Conservation (phyloP, 345 rosid genomes). For the Arabidopsis arenosa region DNA sequence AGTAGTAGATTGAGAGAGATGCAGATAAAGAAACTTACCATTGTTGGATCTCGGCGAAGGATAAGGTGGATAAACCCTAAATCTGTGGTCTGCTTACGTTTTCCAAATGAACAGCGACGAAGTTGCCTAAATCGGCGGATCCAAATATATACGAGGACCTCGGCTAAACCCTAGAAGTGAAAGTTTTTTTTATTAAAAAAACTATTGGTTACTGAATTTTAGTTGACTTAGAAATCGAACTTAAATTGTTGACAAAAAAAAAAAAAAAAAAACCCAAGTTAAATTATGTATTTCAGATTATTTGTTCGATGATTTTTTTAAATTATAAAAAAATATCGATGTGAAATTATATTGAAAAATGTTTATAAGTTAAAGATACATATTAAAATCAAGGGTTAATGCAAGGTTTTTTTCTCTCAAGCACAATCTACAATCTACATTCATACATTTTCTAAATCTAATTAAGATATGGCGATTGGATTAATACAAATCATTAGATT, state of each 20-base stretch:
- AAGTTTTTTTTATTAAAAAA: not conserved
- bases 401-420: not conserved
- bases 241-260: too few species aligned
- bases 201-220: too few species aligned
- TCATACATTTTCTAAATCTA: not conserved
- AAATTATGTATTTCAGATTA: not conserved
- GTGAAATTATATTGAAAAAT: too few species aligned
- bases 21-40: conserved; percentile 7
- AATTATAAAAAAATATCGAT: too few species aligned
- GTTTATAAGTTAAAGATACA: too few species aligned
- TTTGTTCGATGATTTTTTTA: too few species aligned
- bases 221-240: not conserved
- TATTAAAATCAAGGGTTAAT: too few species aligned
- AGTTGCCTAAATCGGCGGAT: not conserved
- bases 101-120: not conserved
- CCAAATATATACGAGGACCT: conserved; percentile 14
- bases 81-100: not conserved
- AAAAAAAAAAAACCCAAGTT: too few species aligned
- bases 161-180: not conserved
- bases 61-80: not conserved
- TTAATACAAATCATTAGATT: not conserved
- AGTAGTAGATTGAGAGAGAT: not conserved
- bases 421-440: not conserved
- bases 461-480: not conserved
- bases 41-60: conserved; percentile 10